Percentiles rank a stretch among this genome's conserved stretches.
Conservation (phyloP, 192 early-diverging fungal genomes). For the Coemansia sp. region DNA sequence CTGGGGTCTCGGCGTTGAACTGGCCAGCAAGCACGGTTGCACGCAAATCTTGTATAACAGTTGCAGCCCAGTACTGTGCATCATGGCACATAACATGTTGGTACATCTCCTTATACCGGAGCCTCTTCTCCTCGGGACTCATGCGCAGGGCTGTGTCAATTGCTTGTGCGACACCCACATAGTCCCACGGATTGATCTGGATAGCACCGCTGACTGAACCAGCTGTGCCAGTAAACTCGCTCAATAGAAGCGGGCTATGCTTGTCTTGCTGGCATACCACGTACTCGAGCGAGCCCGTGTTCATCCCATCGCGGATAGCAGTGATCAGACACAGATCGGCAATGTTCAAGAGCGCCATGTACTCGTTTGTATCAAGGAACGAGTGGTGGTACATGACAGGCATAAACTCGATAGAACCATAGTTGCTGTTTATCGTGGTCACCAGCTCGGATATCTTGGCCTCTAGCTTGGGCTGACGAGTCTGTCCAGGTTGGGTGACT, state of each 20-base stretch:
- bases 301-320: conserved; percentile 94
- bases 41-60: conserved; percentile 76
- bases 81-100: conserved; percentile 79
- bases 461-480: conserved; percentile 67
- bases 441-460: conserved; percentile 89
- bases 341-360: conserved; percentile 85
- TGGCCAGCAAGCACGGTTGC: conserved; percentile 49
- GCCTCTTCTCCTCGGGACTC: conserved; percentile 66
- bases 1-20: conserved; percentile 29
- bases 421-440: conserved; percentile 89
- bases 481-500: conserved; percentile 86
- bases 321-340: conserved; percentile 96
- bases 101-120: conserved; percentile 64
- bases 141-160: conserved; percentile 86
- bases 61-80: conserved; percentile 82
- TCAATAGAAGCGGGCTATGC: conserved; percentile 84
- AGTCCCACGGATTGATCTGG: conserved; percentile 97
- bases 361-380: conserved; percentile 90
- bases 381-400: conserved; percentile 94
- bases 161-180: conserved; percentile 79
- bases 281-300: conserved; percentile 92
- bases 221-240: conserved; percentile 96
- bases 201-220: conserved; percentile 81
- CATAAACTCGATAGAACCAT: conserved; percentile 91
- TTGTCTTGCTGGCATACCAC: conserved; percentile 88